Base-by-base conservation (phyloP, 2,329 filamentous ascomycete species). In the Phoma sp. region DNA sequence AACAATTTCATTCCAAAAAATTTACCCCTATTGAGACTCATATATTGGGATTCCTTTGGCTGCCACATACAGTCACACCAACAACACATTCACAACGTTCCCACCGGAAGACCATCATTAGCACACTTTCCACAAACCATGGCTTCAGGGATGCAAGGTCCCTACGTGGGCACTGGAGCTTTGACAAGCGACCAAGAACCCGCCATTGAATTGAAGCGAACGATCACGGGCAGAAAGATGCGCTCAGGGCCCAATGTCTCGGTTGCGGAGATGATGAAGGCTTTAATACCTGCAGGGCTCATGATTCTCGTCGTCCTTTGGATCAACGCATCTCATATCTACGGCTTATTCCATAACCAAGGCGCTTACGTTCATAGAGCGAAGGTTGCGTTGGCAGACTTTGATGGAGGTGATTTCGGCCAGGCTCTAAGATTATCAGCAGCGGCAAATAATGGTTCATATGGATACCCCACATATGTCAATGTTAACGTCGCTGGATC, bases 271-370 rank as follows among this genome's bases (percentile, higher is more conserved):
- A 37, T 56, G 55, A 15, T 61, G 14, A 61, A 61, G 25, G 52
- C 51, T 7, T 29, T 56, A 21, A 38, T 58, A 5, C 52, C 52
- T n/a, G 58, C 58, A 18, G 55, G 43, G 6, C n/a, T 51, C 6
- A 51, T 61, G 47, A 61, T 59, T 5, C 11, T 59, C 6, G 58
- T 46, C 14, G 34, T 59, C n/a, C 32, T 56, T 29, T 61, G 56
- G 52, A 56, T 54, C 25, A 61, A 61, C 15, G 30, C 52, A 14
- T 38, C 52, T 14, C 58, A 61, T n/a, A 30, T 61, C 1, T 61
- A 50, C 21, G 56, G 58, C 17, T 1, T 61, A 0, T 61, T 56
- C 15, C 40, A 38, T 18, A 10, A 56, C 7, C 48, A 59, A 37
- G 55, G 52, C 30, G 48, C 37, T 1, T 55, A 59, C 29, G 40